Conservation (phyloP, 139 green algal species). For the Micromonas pusilla region DNA sequence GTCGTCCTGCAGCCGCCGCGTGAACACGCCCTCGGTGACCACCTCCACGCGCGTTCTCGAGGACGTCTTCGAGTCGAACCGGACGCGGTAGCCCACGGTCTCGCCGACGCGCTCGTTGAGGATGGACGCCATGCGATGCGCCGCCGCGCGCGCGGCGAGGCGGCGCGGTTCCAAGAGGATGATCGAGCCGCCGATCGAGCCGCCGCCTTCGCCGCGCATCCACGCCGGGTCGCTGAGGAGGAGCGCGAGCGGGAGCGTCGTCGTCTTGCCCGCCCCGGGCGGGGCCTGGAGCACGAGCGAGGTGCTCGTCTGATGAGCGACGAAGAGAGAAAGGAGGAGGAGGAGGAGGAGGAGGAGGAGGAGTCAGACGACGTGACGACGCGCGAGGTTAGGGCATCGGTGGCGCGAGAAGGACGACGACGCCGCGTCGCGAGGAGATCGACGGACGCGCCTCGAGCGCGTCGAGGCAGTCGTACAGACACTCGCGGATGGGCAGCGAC, state of each 20-base stretch:
- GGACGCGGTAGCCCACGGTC: constrained; percentile 44
- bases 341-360: no score
- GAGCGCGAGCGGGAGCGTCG: constrained; percentile 52
- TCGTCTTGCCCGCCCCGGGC: constrained; percentile 64
- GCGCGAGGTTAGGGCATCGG: no score
- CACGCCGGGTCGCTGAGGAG: constrained; percentile 35
- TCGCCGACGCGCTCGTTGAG: constrained; percentile 45
- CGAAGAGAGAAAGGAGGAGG: no score
- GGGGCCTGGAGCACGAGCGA: constrained; percentile 42
- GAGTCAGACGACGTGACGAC: no score
- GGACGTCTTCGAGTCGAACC: constrained; percentile 43
- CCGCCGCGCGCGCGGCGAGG: constrained; percentile 57
- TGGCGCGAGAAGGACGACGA: no score
- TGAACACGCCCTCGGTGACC: constrained; percentile 56
- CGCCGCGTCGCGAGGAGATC: no score
- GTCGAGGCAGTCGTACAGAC: not conserved
- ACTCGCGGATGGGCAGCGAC: not conserved
- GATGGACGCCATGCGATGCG: constrained; percentile 51
- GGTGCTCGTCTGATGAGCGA: no score
- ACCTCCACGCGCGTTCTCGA: constrained; percentile 46
- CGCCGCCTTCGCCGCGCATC: constrained; percentile 23
- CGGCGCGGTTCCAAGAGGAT: constrained; percentile 55
- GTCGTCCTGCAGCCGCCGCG: constrained; percentile 50
- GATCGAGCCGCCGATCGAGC: not conserved
- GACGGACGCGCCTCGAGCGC: not conserved